Conservation (phyloP, 2,329 filamentous ascomycete genomes). For the Pyricularia pennisetigena region DNA sequence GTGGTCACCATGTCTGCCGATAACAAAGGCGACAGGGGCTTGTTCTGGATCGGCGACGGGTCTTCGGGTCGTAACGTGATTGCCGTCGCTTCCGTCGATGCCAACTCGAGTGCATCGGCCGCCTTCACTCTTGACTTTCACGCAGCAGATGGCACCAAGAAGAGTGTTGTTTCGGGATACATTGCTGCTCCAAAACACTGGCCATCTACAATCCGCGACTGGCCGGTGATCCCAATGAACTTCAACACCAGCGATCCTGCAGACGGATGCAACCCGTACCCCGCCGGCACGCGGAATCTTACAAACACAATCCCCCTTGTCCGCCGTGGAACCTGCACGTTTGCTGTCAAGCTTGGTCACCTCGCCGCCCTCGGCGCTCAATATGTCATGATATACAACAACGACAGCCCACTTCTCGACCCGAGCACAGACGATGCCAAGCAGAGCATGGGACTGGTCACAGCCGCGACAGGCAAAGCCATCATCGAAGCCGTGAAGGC, state of each 20-base stretch:
- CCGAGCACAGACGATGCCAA: background rate
- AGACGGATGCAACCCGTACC: conserved; percentile 28
- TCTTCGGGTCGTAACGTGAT: conserved; percentile 29
- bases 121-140: conserved; percentile 9
- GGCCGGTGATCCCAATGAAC: conserved; percentile 16
- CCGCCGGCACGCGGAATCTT: conserved; percentile 25
- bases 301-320: conserved; percentile 29
- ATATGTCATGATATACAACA: conserved; percentile 22
- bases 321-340: conserved; percentile 18
- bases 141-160: conserved; percentile 3
- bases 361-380: conserved; percentile 17
- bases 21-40: conserved; percentile 23
- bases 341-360: conserved; percentile 17
- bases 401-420: background rate
- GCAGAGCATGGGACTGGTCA: background rate
- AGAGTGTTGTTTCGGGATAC: background rate
- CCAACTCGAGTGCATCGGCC: conserved; percentile 10
- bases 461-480: conserved; percentile 15
- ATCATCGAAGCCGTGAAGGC: conserved; percentile 19
- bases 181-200: background rate
- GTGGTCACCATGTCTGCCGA: conserved; percentile 29
- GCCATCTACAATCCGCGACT: conserved; percentile 7
- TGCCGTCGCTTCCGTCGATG: conserved; percentile 31
- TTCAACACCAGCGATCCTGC: conserved; percentile 11
- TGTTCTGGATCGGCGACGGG: conserved; percentile 11